Evolutionary conservation across 805 yeast genomes (phyloP), one percentile per base, ranked within the genome.

Genomic region (Saccharomycopsis sp.): DNA sequence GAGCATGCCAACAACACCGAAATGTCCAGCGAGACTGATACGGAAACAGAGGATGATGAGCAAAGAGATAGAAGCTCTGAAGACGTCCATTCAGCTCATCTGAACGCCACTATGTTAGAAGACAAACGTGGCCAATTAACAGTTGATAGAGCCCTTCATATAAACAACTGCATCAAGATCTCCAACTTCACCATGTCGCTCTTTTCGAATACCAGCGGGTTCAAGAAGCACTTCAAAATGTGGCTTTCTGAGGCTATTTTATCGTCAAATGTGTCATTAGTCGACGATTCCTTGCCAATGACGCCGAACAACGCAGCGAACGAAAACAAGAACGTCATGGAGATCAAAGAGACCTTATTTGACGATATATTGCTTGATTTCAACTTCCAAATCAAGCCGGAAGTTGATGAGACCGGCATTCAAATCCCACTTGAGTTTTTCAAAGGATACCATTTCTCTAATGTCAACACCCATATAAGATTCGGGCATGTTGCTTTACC

Each of bases 401-500:
- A 3, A 17, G 5, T 25, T 15, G n/a, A 24, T 7, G 12, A 24
- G 17, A 17, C 15, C 15, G 35, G 22, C 3, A 20, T 24, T 29
- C 9, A 38, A 29, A 52, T 38, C 3, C 41, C 54, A 8, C 54
- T 9, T 19, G 44, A 52, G 44, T 22, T 52, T 24, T 25, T 34
- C 7, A 15, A 29, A 9, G 44, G 17, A 5, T 17, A 52, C n/a
- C 17, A 50, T 19, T n/a, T 34, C 9, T 19, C 24, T 8, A 25
- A 50, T 29, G 19, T 47, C n/a, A 34, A 51, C 3, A 19, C 35
- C 2, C 58, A 50, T 17, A 23, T 51, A 5, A 9, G 50, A n/a
- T n/a, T 56, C 17, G 53, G 52, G n/a, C 35, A 51, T 25, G 25
- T 56, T 7, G 12, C 34, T 2, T 14, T 56, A 7, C 58, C 58